Conservation (phyloP, 805 yeast genomes). For the Naumovozyma castellii region DNA sequence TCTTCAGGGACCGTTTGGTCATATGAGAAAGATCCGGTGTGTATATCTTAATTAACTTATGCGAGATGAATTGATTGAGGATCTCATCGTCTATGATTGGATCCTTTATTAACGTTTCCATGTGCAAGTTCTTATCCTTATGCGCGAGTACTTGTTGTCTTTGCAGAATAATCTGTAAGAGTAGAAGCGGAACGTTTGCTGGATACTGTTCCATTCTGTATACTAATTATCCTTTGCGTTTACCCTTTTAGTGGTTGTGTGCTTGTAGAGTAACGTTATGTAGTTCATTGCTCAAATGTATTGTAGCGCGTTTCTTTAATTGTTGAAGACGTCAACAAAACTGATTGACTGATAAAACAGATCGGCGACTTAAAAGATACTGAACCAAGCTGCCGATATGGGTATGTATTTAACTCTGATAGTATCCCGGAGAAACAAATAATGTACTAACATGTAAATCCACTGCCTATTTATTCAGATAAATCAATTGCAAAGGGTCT, state of each 20-base stretch:
- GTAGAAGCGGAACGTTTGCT: constrained; percentile 17
- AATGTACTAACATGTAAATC: too few species aligned
- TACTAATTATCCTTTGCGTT: not conserved
- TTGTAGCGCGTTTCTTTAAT: not conserved
- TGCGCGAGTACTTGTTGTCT: constrained; percentile 23
- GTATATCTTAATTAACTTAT: constrained; percentile 18
- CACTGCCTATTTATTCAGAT: constrained; percentile 35
- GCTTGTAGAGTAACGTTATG: not conserved
- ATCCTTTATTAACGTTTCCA: constrained; percentile 12
- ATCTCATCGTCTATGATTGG: constrained; percentile 23
- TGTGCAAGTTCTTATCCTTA: constrained; percentile 10
- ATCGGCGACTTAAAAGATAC: too few species aligned
- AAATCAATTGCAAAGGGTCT: constrained; percentile 58
- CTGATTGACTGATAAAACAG: too few species aligned
- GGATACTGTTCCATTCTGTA: constrained; percentile 7
- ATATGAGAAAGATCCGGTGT: constrained; percentile 17
- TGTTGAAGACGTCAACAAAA: too few species aligned
- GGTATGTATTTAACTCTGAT: not conserved
- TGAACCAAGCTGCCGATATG: too few species aligned
- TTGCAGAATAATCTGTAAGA: constrained; percentile 21
- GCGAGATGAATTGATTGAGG: constrained; percentile 14
- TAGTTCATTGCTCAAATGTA: not conserved
- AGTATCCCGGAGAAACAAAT: too few species aligned
- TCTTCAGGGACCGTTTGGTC: constrained; percentile 17
- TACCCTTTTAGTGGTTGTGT: not conserved